A percentile compares a stretch with the other conserved stretches of the same genome.
Conservation (phyloP, 768 basidiomycete species). For the Calvatia gigantea region DNA sequence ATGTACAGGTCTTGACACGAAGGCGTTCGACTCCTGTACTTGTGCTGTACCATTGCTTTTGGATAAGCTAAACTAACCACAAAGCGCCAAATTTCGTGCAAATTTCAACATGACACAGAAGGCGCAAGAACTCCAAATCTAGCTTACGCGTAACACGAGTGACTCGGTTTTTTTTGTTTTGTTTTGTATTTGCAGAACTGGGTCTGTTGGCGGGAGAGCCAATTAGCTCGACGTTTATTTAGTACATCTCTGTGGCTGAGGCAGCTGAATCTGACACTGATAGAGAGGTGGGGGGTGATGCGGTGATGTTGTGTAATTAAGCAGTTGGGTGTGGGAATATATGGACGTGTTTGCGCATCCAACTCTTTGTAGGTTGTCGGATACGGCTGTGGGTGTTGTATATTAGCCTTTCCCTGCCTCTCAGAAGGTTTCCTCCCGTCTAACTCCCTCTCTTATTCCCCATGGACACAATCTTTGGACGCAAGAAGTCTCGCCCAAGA, state of each 20-base stretch:
- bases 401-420: constrained; percentile 10
- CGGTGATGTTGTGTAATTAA: not conserved
- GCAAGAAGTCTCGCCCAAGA: constrained; percentile 58
- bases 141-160: constrained; percentile 31
- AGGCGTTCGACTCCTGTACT: constrained; percentile 32
- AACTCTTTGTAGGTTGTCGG: too few species aligned
- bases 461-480: constrained; percentile 69
- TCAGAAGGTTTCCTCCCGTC: not conserved
- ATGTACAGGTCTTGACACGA: constrained; percentile 22
- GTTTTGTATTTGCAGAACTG: constrained; percentile 41
- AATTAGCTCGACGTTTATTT: constrained; percentile 39
- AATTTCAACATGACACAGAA: constrained; percentile 28
- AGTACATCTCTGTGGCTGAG: constrained; percentile 42
- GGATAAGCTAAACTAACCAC: constrained; percentile 25
- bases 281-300: constrained; percentile 8
- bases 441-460: constrained; percentile 1
- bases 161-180: constrained; percentile 33
- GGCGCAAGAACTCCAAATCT: constrained; percentile 35
- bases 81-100: not conserved
- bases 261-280: not conserved
- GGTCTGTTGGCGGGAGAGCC: constrained; percentile 35
- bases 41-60: constrained; percentile 42
- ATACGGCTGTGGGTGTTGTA: not conserved
- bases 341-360: not conserved
- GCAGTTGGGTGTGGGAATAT: constrained; percentile 3